Evolutionary conservation across 192 early-diverging fungal species (phyloP), one percentile per base, ranked within the genome.

Genomic region (Coemansia sp.): DNA sequence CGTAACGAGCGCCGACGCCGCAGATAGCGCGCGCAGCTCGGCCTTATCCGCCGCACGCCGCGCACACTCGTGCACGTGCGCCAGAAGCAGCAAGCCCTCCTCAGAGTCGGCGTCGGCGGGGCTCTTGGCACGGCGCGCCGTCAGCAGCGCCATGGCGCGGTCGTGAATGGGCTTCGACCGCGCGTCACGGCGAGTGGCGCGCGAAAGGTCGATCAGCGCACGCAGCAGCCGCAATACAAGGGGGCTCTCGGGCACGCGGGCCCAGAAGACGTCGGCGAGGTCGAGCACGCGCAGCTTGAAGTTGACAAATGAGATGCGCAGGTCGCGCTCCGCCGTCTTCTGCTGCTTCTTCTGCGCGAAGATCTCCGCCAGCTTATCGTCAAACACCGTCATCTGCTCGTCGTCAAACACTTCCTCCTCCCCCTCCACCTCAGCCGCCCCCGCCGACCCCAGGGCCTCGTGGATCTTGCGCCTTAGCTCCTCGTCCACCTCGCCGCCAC

Each of bases 311-410:
- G 87, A 88, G 63, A 92, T 83, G 73, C 95, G 92, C 35, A 89
- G 73, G 57, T 94, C 91, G 87, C 93, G 94, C 67, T 89, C 88
- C n/a, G 88, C 90, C 8, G 67, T 71, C 85, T 94, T 95, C 46
- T 88, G 79, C 61, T 89, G 78, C 85, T 94, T 93, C 75, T 88
- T 87, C 64, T 95, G 88, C 41, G 81, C 84, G 78, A 98, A 98
- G 60, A 98, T 94, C 71, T 96, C 96, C 9, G 90, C 89, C 51
- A 98, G 81, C 76, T 98, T 97, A 48, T 89, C 89, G 77, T 98
- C 96, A 81, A 94, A 97, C 24, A 84, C 88, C 67, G 84, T 88
- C 94, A 95, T 95, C 70, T 92, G 86, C 62, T 95, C 93, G 67
- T 95, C 94, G 62, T 89, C 88, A 61, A 89, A 79, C 24, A 83